Base-by-base conservation (phyloP, 202 grass and related monocot species). In the Panicum virgatum region DNA sequence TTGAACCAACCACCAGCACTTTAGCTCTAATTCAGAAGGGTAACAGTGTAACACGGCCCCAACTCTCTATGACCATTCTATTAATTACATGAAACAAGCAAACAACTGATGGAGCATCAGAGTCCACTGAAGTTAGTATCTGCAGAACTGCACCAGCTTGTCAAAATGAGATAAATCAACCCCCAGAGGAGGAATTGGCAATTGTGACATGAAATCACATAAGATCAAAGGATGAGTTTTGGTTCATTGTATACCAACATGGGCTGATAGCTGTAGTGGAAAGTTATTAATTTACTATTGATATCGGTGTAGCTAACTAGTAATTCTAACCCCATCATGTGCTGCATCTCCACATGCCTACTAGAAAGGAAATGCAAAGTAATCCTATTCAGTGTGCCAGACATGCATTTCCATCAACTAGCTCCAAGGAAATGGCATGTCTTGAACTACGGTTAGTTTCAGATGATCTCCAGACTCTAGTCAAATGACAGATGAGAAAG, bases 141-240 rank as follows among this genome's bases (percentile, higher is more conserved):
- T 53, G 14, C 9, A 69, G 62, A 88, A 62, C 1, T 36, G 8
- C 19, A 22, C 20, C 1, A 0, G 12, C 75, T 76, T 27, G 46
- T 76, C 15, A 85, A 71, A 80, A 89, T 12, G 6, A 38, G 40
- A 72, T 40, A 76, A 76, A 63, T n/a, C 48, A 71, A 50, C 14
- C 44, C 44, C 13, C 44, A 46, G 44, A 46, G 39, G 39, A 40
- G 13, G 12, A 46, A 46, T 46, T 46, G 44, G 5, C 44, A 46
- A 46, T 46, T 58, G 45, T 80, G 68, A 13, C 5, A 76, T 40
- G 2, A 12, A 20, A 80, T 15, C 32, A 37, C 6, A 46, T 62
- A 69, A 80, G n/a, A 63, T 56, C 37, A 20, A 51, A 38, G 11
- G 14, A 62, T 37, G 5, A 75, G 27, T 60, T 62, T 75, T 20